Conservation (phyloP, 225 moss, liverwort and hornwort species). For the Neckera pumila region DNA sequence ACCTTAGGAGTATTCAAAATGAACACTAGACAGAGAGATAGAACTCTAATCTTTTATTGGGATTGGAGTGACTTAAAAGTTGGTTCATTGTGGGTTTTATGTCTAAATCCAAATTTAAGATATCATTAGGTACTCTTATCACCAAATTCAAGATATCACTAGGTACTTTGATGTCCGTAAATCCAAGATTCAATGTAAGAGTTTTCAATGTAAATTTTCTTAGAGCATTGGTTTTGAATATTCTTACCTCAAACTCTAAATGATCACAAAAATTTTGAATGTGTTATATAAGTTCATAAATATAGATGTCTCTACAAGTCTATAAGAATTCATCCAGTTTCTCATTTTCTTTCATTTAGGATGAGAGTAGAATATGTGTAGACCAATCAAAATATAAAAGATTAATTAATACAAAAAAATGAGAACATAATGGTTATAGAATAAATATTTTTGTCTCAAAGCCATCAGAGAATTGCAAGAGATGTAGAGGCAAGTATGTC, state of each 20-base stretch:
- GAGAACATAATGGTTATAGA: not conserved
- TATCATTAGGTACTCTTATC: not conserved
- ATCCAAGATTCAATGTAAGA: not conserved
- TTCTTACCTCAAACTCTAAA: too few species aligned
- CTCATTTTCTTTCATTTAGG: too few species aligned
- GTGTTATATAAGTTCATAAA: rapidly evolving
- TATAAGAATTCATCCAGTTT: too few species aligned
- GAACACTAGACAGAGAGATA: rapidly evolving
- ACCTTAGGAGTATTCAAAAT: not conserved
- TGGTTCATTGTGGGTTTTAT: rapidly evolving
- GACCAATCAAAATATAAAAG: not conserved
- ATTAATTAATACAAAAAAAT: not conserved
- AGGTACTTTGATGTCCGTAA: not conserved
- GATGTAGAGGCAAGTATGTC: too few species aligned
- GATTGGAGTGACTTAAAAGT: not conserved
- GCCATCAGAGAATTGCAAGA: not conserved
- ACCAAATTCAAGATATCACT: not conserved
- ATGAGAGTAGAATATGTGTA: not conserved
- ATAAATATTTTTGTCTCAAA: not conserved
- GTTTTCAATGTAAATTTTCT: rapidly evolving
- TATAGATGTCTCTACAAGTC: too few species aligned
- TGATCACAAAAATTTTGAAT: not conserved
- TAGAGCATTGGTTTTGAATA: not conserved
- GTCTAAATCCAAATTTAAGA: not conserved
- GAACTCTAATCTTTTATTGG: rapidly evolving